Percentiles rank a stretch among this genome's conserved stretches.
These are phyloP conservation scores for Spirogloea muscicola DNA, from an alignment of 139 green algal genomes.

Conservation along the genomic window DNA sequence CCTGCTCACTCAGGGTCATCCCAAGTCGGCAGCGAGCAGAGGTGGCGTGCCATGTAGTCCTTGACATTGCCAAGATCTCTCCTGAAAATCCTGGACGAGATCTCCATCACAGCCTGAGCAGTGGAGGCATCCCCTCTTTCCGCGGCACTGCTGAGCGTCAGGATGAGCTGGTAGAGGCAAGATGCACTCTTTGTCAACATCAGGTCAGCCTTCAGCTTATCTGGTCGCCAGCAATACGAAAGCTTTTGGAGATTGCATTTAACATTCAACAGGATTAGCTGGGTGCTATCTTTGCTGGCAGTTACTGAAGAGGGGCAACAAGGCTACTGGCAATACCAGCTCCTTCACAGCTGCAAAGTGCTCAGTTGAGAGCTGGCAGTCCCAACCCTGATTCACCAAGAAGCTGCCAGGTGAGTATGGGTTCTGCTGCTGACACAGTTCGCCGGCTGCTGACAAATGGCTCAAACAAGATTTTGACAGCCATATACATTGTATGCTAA, in stretches of 20 bases:
- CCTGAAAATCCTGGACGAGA: conserved; percentile 8
- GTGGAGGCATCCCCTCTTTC: conserved; percentile 6
- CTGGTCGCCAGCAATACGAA: too few relatives aligned
- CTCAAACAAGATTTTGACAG: too few relatives aligned
- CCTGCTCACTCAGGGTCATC: conserved; percentile 13
- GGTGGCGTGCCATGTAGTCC: conserved; percentile 30
- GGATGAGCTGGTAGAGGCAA: conserved; percentile 2
- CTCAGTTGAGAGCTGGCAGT: conserved; percentile 12
- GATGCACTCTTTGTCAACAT: not conserved
- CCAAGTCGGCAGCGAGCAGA: conserved; percentile 29
- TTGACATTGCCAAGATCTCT: conserved; percentile 3
- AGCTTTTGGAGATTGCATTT: too few relatives aligned
- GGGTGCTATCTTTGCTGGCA: not conserved
- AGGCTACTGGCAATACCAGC: not conserved
- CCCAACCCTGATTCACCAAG: conserved; percentile 8
- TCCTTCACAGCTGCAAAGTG: conserved; percentile 34
- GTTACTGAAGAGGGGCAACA: not conserved
- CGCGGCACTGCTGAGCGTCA: not conserved
- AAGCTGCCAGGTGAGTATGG: conserved; percentile 6
- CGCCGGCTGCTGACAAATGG: too few relatives aligned
- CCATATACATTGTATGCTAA: too few relatives aligned
- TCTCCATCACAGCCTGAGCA: conserved; percentile 11
- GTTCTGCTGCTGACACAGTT: too few relatives aligned
- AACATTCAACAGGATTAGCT: too few relatives aligned
- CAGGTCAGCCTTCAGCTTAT: not conserved